Evolutionary conservation across 768 basidiomycete species (phyloP).

Genomic region (Psilocybe tampanensis): DNA sequence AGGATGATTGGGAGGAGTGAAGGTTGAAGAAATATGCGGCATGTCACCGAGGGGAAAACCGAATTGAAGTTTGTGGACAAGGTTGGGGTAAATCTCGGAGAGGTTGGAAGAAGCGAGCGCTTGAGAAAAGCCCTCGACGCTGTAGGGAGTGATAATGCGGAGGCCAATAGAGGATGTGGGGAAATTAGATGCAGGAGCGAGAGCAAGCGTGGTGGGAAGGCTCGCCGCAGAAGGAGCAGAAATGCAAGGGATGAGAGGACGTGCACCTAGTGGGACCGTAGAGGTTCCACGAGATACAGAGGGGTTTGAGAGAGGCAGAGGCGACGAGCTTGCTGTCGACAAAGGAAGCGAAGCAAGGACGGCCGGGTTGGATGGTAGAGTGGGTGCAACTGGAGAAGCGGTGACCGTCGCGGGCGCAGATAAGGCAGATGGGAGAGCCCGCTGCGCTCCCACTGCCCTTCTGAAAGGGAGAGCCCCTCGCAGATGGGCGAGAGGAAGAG

Average conservation of each 20-base stretch:
- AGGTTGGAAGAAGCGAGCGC: constrained; percentile 24
- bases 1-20: constrained; percentile 22
- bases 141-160: constrained; percentile 32
- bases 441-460: background rate
- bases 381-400: constrained; percentile 10
- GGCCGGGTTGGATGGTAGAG: constrained; percentile 7
- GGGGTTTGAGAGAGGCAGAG: background rate
- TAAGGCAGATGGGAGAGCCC: constrained; percentile 19
- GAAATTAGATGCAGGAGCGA: background rate
- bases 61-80: constrained; percentile 27
- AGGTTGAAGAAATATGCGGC: constrained; percentile 17
- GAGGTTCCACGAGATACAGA: constrained; percentile 15
- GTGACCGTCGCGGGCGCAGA: constrained; percentile 14
- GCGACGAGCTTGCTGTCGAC: background rate
- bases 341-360: background rate
- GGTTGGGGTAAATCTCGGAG: constrained; percentile 25
- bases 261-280: background rate
- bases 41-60: constrained; percentile 38
- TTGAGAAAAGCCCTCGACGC: constrained; percentile 25
- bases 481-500: background rate
- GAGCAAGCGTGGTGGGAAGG: constrained; percentile 15
- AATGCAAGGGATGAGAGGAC: background rate
- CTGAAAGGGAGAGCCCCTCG: constrained; percentile 9
- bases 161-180: constrained; percentile 19
- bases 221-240: constrained; percentile 9